Evolutionary conservation across 2,329 filamentous ascomycete genomes (phyloP).

Genomic region (Venturia oleaginea): DNA sequence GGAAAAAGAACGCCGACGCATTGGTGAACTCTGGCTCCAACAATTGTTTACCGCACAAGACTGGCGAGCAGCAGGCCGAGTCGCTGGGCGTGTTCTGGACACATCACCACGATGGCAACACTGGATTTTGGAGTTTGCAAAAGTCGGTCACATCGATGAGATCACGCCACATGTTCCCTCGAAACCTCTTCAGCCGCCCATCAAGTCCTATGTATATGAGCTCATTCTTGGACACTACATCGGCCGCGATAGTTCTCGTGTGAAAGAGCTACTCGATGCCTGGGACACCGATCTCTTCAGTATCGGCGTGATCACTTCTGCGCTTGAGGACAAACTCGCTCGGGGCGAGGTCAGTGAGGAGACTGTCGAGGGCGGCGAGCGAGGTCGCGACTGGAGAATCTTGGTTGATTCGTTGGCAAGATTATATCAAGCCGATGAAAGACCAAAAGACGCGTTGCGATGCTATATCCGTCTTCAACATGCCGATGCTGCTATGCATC

Average conservation of each 20-base stretch:
- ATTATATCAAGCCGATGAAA: slow-evolving; percentile 72
- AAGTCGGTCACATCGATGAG: slow-evolving; percentile 77
- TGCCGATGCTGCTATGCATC: slow-evolving; percentile 74
- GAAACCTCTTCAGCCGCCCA: slow-evolving; percentile 64
- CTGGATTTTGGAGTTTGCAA: slow-evolving; percentile 89
- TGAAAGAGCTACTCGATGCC: slow-evolving; percentile 68
- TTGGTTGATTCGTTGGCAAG: slow-evolving; percentile 80
- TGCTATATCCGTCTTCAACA: slow-evolving; percentile 89
- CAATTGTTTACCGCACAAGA: slow-evolving; percentile 67
- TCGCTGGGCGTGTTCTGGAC: slow-evolving; percentile 74
- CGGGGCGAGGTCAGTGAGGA: slow-evolving; percentile 67
- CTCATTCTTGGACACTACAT: slow-evolving; percentile 85
- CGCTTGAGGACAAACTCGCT: slow-evolving; percentile 73
- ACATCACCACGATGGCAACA: slow-evolving; percentile 83
- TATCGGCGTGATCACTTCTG: slow-evolving; percentile 62
- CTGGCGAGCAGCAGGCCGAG: slow-evolving; percentile 69
- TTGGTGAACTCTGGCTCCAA: slow-evolving; percentile 89
- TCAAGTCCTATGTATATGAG: slow-evolving; percentile 79
- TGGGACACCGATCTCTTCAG: slow-evolving; percentile 86
- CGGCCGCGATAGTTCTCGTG: slow-evolving; percentile 61
- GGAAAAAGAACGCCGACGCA: slow-evolving; percentile 79
- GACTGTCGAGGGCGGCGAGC: slow-evolving; percentile 62
- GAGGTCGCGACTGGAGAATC: slow-evolving; percentile 75
- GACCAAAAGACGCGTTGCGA: slow-evolving; percentile 72
- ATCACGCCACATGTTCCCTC: slow-evolving; percentile 78